Evolutionary conservation across 2,329 filamentous ascomycete genomes (phyloP).

Genomic region (Aspergillus uvarum): DNA sequence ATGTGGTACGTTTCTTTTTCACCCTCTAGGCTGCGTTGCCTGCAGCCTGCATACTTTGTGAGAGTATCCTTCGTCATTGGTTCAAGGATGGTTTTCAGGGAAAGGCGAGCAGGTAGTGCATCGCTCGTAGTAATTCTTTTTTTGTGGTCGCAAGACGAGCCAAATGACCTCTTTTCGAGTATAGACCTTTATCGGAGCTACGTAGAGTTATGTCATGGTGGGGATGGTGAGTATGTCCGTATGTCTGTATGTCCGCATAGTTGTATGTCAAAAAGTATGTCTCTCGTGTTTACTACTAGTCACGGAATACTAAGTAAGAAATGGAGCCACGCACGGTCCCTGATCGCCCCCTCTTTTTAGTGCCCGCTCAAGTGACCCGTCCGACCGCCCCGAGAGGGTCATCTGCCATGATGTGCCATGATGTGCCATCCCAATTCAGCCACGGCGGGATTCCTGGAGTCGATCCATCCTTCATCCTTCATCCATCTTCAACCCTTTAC

Average conservation of each 20-base stretch:
- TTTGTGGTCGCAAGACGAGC: no score
- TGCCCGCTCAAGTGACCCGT: constrained; percentile 31
- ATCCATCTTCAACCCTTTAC: not conserved
- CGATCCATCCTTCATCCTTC: constrained; percentile 2
- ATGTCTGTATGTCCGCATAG: no score
- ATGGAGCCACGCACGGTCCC: constrained; percentile 25
- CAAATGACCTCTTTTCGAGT: no score
- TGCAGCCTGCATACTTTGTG: not conserved
- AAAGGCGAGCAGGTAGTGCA: no score
- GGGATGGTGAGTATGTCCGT: no score
- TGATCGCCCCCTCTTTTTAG: constrained; percentile 23
- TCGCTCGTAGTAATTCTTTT: no score
- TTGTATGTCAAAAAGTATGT: not conserved
- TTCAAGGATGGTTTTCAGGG: not conserved
- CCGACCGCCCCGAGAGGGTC: constrained; percentile 21
- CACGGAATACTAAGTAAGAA: no score
- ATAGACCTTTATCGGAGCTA: no score
- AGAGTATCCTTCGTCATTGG: not conserved
- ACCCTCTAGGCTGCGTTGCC: not conserved
- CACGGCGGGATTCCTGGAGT: constrained; percentile 3
- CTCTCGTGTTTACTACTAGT: not conserved
- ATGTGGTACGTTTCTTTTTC: not conserved
- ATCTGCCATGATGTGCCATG: constrained; percentile 19
- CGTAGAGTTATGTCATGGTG: no score
- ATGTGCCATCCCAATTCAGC: not conserved